Percentiles rank a stretch among this genome's conserved stretches.
phyloP scores from a whole-genome alignment of 345 rosid species.

The Dimocarpus longan region DNA sequence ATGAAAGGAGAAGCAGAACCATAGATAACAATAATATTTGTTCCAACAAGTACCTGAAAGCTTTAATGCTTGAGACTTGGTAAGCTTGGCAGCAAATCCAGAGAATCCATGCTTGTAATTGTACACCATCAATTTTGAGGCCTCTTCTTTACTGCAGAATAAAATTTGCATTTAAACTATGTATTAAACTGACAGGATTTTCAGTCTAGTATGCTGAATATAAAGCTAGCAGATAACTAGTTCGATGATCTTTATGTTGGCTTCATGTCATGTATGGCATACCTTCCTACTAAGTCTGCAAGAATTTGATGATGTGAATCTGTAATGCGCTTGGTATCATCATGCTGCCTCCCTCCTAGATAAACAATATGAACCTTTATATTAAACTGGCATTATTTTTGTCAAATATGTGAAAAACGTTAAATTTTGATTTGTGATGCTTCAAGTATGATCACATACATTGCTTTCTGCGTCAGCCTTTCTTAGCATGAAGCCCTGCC shows the following conservation, averaged over 20 bases:
- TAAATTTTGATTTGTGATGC: neutral
- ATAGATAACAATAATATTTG: neutral
- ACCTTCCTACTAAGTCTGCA: conserved; percentile 64
- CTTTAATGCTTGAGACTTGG: conserved; percentile 54
- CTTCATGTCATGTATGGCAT: neutral
- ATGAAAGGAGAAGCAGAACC: too few species aligned
- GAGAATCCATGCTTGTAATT: conserved; percentile 76
- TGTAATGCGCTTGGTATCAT: conserved; percentile 40
- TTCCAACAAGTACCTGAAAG: conserved; percentile 45
- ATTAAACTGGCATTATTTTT: neutral
- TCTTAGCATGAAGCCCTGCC: neutral
- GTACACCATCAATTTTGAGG: conserved; percentile 57
- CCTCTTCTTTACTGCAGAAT: conserved; percentile 56
- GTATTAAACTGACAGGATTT: neutral
- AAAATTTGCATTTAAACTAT: conserved; percentile 11
- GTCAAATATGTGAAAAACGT: neutral
- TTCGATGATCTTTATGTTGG: too few species aligned
- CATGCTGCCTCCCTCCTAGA: conserved; percentile 55
- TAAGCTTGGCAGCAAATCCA: conserved; percentile 74
- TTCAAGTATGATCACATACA: neutral
- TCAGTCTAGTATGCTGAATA: neutral
- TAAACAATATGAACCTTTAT: conserved; percentile 64
- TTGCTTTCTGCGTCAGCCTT: neutral
- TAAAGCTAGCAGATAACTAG: too few species aligned
- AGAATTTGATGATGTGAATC: conserved; percentile 66